phyloP scores from a whole-genome alignment of 1,284 basidiomycete species.

The Moniliella sp. region DNA sequence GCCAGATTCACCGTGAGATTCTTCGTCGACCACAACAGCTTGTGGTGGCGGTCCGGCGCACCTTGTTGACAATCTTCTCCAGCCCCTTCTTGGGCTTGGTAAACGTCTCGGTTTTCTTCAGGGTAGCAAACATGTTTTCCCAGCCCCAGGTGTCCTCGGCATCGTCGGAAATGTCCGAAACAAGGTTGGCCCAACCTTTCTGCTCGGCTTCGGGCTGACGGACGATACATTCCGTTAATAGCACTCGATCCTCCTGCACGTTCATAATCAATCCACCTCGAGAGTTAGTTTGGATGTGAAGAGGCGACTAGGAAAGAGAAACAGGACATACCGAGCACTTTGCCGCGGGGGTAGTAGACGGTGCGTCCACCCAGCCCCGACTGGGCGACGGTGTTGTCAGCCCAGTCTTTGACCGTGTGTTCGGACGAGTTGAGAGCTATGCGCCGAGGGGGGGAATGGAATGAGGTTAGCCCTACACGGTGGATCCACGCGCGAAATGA shows the following conservation, averaged over 20 bases:
- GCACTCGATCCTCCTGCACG: constrained; percentile 37
- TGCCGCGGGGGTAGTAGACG: constrained; percentile 32
- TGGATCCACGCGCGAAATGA: too few species aligned
- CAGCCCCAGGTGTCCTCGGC: constrained; percentile 10
- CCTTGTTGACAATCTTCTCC: too few species aligned
- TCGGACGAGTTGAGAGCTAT: constrained; percentile 4
- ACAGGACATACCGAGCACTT: constrained; percentile 36
- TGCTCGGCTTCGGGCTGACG: constrained; percentile 22
- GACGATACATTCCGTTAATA: constrained; percentile 36
- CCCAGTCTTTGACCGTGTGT: constrained; percentile 14
- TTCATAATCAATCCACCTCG: too few species aligned
- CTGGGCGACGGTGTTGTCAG: constrained; percentile 9
- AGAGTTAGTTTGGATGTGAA: too few species aligned
- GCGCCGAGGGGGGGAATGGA: neutral
- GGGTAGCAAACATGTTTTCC: constrained; percentile 7
- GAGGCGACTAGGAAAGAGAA: too few species aligned
- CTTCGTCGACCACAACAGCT: constrained; percentile 7
- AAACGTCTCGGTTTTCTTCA: constrained; percentile 17
- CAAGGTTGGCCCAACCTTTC: constrained; percentile 12
- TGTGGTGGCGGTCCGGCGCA: constrained; percentile 4
- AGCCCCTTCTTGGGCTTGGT: too few species aligned
- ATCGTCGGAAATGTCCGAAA: constrained; percentile 9
- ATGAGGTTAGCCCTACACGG: constrained; percentile 31
- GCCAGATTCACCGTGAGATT: constrained; percentile 10
- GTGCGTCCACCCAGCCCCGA: constrained; percentile 7